Conservation (phyloP, 306 rosid species). For the Gleditsia sinensis region DNA sequence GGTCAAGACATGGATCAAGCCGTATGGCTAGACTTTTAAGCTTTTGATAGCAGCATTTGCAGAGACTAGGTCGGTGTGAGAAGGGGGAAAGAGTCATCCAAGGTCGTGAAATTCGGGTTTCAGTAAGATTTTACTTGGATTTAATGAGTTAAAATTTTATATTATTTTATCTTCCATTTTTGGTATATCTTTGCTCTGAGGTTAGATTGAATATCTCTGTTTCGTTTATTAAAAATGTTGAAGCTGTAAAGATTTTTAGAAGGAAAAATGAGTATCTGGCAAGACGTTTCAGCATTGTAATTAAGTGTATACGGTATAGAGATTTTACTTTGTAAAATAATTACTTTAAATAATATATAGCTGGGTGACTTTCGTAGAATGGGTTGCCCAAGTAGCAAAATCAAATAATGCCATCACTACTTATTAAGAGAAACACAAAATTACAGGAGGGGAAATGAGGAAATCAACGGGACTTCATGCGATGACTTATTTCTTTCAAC, state of each 20-base stretch:
- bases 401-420: conserved; percentile 10
- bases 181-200: too few relatives aligned
- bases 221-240: too few relatives aligned
- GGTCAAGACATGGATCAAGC: too few relatives aligned
- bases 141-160: too few relatives aligned
- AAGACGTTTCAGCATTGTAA: background rate
- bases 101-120: too few relatives aligned
- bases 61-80: too few relatives aligned
- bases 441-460: background rate
- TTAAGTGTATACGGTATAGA: background rate
- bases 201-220: too few relatives aligned
- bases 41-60: too few relatives aligned
- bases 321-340: background rate
- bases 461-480: background rate
- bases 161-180: too few relatives aligned
- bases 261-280: conserved; percentile 2
- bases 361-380: background rate
- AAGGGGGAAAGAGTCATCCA: too few relatives aligned
- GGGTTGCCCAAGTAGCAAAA: background rate
- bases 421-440: conserved; percentile 1
- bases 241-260: background rate
- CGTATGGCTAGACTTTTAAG: too few relatives aligned
- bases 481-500: conserved; percentile 28
- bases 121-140: too few relatives aligned
- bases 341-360: background rate